Evolutionary conservation across 2,329 filamentous ascomycete species (phyloP).

Genomic region (Clarireedia hainanense): DNA sequence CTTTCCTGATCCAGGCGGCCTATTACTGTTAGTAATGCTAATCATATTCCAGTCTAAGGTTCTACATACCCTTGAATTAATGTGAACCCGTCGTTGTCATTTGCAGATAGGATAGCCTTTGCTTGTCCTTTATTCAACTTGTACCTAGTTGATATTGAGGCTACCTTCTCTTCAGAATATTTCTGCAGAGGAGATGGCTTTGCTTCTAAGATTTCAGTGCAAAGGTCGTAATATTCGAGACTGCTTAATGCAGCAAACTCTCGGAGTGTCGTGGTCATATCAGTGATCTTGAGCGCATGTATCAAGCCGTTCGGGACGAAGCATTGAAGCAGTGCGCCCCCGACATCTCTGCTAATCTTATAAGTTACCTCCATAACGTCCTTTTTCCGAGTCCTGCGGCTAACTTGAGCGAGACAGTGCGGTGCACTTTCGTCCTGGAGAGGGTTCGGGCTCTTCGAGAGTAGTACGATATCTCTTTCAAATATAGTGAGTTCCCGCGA

Average conservation of each 20-base stretch:
- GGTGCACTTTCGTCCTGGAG: slow-evolving; percentile 56
- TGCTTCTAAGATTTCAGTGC: slow-evolving; percentile 82
- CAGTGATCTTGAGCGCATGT: slow-evolving; percentile 75
- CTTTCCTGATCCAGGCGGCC: slow-evolving; percentile 92
- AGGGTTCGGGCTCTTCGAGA: slow-evolving; percentile 68
- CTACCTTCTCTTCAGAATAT: slow-evolving; percentile 67
- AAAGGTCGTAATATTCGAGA: slow-evolving; percentile 90
- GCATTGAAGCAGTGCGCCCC: slow-evolving; percentile 45
- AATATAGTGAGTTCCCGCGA: slow-evolving; percentile 64
- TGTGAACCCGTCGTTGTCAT: slow-evolving; percentile 95
- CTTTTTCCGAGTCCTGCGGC: slow-evolving; percentile 72
- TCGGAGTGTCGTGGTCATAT: slow-evolving; percentile 88
- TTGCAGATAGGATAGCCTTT: slow-evolving; percentile 81
- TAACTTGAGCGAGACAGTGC: slow-evolving; percentile 82
- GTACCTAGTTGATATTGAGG: slow-evolving; percentile 66
- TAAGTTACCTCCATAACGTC: slow-evolving; percentile 78
- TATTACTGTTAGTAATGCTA: slow-evolving; percentile 29
- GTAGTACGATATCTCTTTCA: slow-evolving; percentile 82
- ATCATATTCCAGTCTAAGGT: slow-evolving; percentile 8
- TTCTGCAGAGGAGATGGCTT: slow-evolving; percentile 82
- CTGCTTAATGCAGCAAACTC: slow-evolving; percentile 90
- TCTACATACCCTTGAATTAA: slow-evolving; percentile 72
- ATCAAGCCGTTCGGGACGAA: slow-evolving; percentile 65
- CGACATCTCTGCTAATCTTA: slow-evolving; percentile 57
- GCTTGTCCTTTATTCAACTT: slow-evolving; percentile 83